These are phyloP conservation scores for Cardiosporidium cionae DNA, from an alignment of 169 alveolate genomes.

Conservation along the genomic window DNA sequence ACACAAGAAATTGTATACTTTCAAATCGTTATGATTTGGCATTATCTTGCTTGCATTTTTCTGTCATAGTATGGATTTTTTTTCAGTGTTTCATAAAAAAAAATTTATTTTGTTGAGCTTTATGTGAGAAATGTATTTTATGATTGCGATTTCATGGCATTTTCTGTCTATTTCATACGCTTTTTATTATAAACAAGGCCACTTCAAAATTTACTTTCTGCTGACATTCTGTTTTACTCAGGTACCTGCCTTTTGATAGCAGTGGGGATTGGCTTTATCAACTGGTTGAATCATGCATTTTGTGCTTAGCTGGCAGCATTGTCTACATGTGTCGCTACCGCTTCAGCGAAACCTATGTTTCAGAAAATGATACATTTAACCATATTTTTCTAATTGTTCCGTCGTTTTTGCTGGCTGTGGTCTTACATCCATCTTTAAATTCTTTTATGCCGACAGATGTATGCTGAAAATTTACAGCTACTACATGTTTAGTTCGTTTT, in stretches of 20 bases:
- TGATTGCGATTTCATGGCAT: no score
- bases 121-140: no score
- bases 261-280: conserved; percentile 89
- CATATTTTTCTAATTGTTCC: conserved; percentile 63
- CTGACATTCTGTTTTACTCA: no score
- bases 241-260: conserved; percentile 80
- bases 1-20: no score
- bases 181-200: no score
- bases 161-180: no score
- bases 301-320: conserved; percentile 61
- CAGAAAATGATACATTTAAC: conserved; percentile 61
- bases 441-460: conserved; percentile 73
- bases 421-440: conserved; percentile 82
- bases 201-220: no score
- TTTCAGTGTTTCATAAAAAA: no score
- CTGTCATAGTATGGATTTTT: no score
- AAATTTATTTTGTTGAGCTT: no score
- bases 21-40: no score
- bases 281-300: conserved; percentile 68
- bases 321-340: conserved; percentile 66
- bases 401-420: conserved; percentile 64
- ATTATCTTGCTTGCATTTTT: no score
- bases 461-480: not conserved
- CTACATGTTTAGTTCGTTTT: not conserved
- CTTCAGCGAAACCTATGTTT: conserved; percentile 65